Percentiles rank a stretch among this genome's conserved stretches.
These are phyloP conservation scores for Sordariomycetes sp. DNA, from an alignment of 2,329 filamentous ascomycete species.

Conservation along the genomic window DNA sequence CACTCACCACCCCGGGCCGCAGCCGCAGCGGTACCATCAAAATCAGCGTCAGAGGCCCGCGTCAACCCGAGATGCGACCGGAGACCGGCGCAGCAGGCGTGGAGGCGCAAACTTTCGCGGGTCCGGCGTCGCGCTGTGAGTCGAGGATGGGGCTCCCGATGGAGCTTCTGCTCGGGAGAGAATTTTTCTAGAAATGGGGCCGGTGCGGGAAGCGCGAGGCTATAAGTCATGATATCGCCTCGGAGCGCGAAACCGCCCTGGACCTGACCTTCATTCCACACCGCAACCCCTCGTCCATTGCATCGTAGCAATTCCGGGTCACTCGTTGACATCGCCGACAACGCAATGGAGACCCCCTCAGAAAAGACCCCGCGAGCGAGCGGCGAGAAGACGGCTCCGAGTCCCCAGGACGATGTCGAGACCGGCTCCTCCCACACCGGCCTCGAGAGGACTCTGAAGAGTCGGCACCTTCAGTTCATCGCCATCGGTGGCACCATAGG, in stretches of 20 bases:
- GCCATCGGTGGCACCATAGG: constrained; percentile 59
- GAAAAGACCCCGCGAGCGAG: constrained; percentile 6
- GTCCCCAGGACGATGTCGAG: constrained; percentile 28
- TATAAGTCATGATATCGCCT: no score
- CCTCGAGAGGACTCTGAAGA: constrained; percentile 15
- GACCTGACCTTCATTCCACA: not conserved
- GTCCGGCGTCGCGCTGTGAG: not conserved
- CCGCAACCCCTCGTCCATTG: not conserved
- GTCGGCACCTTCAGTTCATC: constrained; percentile 39
- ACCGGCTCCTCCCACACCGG: constrained; percentile 19
- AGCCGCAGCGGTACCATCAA: no score
- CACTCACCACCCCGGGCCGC: no score
- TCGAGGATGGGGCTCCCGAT: not conserved
- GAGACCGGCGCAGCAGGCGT: not conserved
- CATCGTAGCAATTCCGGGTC: not conserved
- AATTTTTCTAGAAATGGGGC: constrained; percentile 1
- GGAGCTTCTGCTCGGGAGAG: not conserved
- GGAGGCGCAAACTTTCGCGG: no score
- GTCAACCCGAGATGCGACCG: not conserved
- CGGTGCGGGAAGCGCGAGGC: not conserved
- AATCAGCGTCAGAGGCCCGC: not conserved
- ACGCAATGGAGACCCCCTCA: not conserved
- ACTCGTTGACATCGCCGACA: not conserved
- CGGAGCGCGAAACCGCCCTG: no score
- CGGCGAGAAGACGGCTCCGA: constrained; percentile 4